Evolutionary conservation across 2,329 filamentous ascomycete species (phyloP).

Genomic region (Aspergillus persii): DNA sequence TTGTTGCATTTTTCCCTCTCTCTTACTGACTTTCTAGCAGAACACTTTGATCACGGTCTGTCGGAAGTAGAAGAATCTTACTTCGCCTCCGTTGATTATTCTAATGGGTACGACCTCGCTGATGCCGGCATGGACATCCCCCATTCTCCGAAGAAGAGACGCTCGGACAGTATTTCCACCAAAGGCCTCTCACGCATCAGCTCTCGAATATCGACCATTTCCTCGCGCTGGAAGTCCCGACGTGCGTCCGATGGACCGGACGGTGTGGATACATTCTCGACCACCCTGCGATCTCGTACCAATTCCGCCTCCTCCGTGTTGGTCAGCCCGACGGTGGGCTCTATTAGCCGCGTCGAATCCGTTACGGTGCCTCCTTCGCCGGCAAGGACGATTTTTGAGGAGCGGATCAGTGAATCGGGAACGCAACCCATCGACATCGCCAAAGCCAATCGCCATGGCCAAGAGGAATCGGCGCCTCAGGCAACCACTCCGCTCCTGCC

Average conservation of each 20-base stretch:
- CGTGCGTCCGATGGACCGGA: constrained; percentile 36
- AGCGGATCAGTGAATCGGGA: constrained; percentile 51
- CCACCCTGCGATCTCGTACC: constrained; percentile 40
- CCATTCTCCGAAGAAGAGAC: constrained; percentile 56
- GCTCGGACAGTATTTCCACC: constrained; percentile 47
- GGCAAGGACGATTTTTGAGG: constrained; percentile 61
- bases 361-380: constrained; percentile 59
- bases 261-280: constrained; percentile 27
- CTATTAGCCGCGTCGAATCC: constrained; percentile 48
- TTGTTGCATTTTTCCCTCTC: neutral
- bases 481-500: constrained; percentile 83
- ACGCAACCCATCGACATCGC: constrained; percentile 53
- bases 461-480: constrained; percentile 59
- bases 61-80: constrained; percentile 31
- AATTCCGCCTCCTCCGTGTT: constrained; percentile 43
- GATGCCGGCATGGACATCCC: constrained; percentile 62
- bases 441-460: constrained; percentile 50
- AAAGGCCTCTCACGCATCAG: constrained; percentile 63
- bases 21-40: constrained; percentile 22
- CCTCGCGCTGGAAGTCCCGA: constrained; percentile 45
- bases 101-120: constrained; percentile 49
- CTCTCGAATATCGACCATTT: constrained; percentile 71
- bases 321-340: constrained; percentile 34
- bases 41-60: constrained; percentile 36
- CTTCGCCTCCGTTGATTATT: constrained; percentile 27